A percentile compares a stretch with the other conserved stretches of the same genome.
phyloP scores from a whole-genome alignment of 1,284 basidiomycete species.

The Irpex sp. region DNA sequence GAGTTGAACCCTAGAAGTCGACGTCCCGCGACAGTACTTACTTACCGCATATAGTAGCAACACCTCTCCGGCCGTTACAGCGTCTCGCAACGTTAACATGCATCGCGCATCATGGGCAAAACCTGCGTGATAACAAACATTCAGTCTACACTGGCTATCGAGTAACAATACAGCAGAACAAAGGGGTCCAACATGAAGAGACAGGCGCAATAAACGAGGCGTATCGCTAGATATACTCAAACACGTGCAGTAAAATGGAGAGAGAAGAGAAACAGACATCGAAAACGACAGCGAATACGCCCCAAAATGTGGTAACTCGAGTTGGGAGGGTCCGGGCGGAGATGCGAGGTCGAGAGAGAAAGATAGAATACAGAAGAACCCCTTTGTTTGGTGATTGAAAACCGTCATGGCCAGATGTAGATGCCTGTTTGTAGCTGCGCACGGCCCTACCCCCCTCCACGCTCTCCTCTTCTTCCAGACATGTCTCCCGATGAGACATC shows the following conservation, averaged over 20 bases:
- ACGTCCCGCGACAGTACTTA: not conserved
- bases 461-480: not conserved
- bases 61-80: not conserved
- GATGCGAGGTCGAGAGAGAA: constrained; percentile 1
- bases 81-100: not conserved
- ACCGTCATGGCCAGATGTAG: not conserved
- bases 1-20: not conserved
- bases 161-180: constrained; percentile 8
- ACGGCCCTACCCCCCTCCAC: not conserved
- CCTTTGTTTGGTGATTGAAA: constrained; percentile 3
- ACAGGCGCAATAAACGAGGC: constrained; percentile 9
- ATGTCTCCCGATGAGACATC: not conserved
- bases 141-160: constrained; percentile 6
- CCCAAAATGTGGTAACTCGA: not conserved
- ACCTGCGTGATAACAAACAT: constrained; percentile 3
- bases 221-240: constrained; percentile 15
- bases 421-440: constrained; percentile 1
- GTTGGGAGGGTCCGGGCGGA: not conserved
- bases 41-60: not conserved
- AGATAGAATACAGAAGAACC: constrained; percentile 9
- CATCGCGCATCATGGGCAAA: constrained; percentile 1
- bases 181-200: constrained; percentile 1
- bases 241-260: constrained; percentile 9
- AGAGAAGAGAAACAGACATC: constrained; percentile 5
- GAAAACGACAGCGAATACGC: constrained; percentile 3